Evolutionary conservation across 768 basidiomycete species (phyloP).

Genomic region (Leccinum broughii): DNA sequence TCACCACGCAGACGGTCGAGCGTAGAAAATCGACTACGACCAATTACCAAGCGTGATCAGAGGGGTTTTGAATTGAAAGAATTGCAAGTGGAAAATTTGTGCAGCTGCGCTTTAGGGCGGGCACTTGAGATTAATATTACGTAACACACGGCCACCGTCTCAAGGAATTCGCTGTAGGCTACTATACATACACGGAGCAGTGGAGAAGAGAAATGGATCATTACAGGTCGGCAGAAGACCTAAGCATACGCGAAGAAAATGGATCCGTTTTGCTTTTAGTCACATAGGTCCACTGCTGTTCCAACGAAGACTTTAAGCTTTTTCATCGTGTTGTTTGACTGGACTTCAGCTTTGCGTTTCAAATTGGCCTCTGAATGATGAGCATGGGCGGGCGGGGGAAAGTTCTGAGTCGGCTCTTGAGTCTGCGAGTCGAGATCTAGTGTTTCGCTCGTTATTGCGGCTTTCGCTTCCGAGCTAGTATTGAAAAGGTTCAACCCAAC

Average conservation of each 20-base stretch:
- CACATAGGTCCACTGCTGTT: slow-evolving; percentile 70
- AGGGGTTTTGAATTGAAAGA: slow-evolving; percentile 36
- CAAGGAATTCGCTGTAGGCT: no score
- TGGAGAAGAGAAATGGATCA: background rate
- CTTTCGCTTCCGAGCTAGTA: background rate
- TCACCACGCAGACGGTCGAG: slow-evolving; percentile 44
- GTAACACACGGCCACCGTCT: background rate
- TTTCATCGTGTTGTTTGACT: slow-evolving; percentile 39
- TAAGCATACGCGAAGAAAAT: background rate
- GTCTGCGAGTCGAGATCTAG: slow-evolving; percentile 36
- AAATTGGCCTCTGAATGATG: slow-evolving; percentile 25
- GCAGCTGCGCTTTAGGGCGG: slow-evolving; percentile 38
- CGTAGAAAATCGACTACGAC: slow-evolving; percentile 39
- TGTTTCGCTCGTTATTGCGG: slow-evolving; percentile 1
- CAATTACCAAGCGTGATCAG: slow-evolving; percentile 41
- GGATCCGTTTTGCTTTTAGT: slow-evolving; percentile 39
- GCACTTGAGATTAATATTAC: slow-evolving; percentile 8
- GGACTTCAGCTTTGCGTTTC: slow-evolving; percentile 36
- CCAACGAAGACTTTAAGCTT: slow-evolving; percentile 74
- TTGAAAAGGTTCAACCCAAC: background rate
- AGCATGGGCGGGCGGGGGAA: slow-evolving; percentile 14
- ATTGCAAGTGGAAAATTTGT: background rate
- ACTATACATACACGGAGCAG: no score
- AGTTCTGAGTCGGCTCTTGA: slow-evolving; percentile 41
- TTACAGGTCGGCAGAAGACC: background rate